Conservation (phyloP, 768 basidiomycete genomes). For the Boletus fagicola region DNA sequence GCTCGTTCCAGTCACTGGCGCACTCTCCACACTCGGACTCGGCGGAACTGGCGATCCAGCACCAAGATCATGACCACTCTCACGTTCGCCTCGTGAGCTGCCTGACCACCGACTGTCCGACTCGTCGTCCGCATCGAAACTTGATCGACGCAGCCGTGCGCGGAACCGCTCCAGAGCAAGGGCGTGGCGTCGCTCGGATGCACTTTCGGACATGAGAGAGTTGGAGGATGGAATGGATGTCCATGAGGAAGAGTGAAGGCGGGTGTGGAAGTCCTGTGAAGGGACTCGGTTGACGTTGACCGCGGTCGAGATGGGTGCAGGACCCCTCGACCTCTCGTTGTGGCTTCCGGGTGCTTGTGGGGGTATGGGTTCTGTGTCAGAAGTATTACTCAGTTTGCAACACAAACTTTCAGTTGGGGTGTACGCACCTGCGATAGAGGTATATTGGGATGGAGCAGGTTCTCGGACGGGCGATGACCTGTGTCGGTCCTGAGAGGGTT, state of each 20-base stretch:
- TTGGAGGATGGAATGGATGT: constrained; percentile 36
- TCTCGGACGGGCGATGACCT: constrained; percentile 15
- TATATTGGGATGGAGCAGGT: constrained; percentile 7
- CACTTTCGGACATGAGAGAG: constrained; percentile 44
- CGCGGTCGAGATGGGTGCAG: constrained; percentile 10
- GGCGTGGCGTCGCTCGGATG: constrained; percentile 40
- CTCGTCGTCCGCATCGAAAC: constrained; percentile 27
- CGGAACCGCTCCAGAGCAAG: constrained; percentile 38
- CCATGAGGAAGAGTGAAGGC: constrained; percentile 28
- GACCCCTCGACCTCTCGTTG: constrained; percentile 17
- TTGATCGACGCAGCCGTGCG: constrained; percentile 19
- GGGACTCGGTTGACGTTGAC: constrained; percentile 3
- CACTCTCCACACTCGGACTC: constrained; percentile 17
- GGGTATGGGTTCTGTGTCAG: constrained; percentile 14
- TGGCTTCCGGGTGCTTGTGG: constrained; percentile 15
- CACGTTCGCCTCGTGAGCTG: constrained; percentile 17
- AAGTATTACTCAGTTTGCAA: constrained; percentile 1
- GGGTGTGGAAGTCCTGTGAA: constrained; percentile 18
- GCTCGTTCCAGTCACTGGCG: constrained; percentile 5
- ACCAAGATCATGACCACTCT: constrained; percentile 9
- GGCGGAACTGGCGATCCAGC: constrained; percentile 13
- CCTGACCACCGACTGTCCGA: constrained; percentile 23
- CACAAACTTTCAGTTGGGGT: not conserved
- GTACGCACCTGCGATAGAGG: constrained; percentile 16
- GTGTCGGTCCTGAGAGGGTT: constrained; percentile 19